Percentiles rank a stretch among this genome's conserved stretches.
Conservation (phyloP, 2,329 filamentous ascomycete species). For the Sporothrix brunneoviolacea region DNA sequence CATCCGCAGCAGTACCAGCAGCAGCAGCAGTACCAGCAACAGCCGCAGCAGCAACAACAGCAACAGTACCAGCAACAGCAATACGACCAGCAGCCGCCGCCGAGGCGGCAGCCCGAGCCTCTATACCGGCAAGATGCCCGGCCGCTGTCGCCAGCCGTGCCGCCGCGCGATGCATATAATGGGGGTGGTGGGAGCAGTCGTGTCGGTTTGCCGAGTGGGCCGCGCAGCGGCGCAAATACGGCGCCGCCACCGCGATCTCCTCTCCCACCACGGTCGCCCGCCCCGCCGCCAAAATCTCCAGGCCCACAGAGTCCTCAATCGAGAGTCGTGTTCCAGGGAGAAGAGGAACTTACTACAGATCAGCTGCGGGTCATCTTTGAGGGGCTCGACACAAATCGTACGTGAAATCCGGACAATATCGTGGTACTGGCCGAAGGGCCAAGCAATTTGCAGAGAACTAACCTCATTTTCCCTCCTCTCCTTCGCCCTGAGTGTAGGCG, state of each 20-base stretch:
- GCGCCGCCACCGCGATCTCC: conserved; percentile 14
- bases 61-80: conserved; percentile 16
- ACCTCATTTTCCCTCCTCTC: background rate
- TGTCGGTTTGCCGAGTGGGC: conserved; percentile 18
- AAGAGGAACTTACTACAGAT: conserved; percentile 53
- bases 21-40: conserved; percentile 30
- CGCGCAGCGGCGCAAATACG: conserved; percentile 8
- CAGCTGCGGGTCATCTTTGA: conserved; percentile 74
- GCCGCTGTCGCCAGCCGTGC: conserved; percentile 16
- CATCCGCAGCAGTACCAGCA: conserved; percentile 42
- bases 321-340: conserved; percentile 21
- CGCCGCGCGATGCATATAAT: conserved; percentile 6
- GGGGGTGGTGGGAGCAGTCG: conserved; percentile 16
- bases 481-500: background rate
- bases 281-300: background rate
- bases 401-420: no score
- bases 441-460: background rate
- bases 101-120: conserved; percentile 33
- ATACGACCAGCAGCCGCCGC: conserved; percentile 40
- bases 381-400: conserved; percentile 81
- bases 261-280: conserved; percentile 9
- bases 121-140: conserved; percentile 24
- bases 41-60: conserved; percentile 2
- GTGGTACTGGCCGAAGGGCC: no score
- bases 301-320: conserved; percentile 1